Evolutionary conservation across 352 stramenopile genomes (phyloP).

Genomic region (Phytophthora aleatoria): DNA sequence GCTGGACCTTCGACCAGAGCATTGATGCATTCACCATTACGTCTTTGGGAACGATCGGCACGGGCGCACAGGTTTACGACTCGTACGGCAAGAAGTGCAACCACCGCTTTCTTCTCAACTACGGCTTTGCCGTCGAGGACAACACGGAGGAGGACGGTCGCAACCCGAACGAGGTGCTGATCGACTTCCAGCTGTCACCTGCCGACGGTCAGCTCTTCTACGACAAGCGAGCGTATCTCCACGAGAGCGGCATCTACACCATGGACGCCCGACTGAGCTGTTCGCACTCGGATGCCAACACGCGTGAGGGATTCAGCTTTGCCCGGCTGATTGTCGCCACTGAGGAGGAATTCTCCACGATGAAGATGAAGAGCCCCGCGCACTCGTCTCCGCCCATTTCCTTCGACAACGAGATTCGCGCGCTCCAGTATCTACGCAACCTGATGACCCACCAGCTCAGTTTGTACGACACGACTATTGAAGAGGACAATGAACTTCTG

Average conservation of each 20-base stretch:
- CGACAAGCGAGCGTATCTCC: constrained; percentile 83
- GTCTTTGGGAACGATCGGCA: constrained; percentile 77
- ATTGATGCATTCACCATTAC: constrained; percentile 91
- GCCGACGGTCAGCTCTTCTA: constrained; percentile 79
- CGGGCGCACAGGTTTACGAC: constrained; percentile 97
- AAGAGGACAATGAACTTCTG: constrained; percentile 86
- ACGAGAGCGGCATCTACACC: constrained; percentile 87
- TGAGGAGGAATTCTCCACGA: constrained; percentile 82
- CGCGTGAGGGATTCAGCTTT: constrained; percentile 87
- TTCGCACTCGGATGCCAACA: constrained; percentile 86
- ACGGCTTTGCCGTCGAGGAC: constrained; percentile 99
- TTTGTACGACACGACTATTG: constrained; percentile 86
- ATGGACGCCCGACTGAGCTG: constrained; percentile 88
- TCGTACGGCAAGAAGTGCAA: constrained; percentile 99
- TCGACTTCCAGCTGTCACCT: constrained; percentile 75
- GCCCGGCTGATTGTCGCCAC: constrained; percentile 83
- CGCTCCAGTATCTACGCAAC: constrained; percentile 68
- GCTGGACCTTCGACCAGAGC: constrained; percentile 89
- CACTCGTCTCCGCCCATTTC: constrained; percentile 83
- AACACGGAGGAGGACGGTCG: constrained; percentile 98
- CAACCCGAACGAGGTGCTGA: constrained; percentile 98
- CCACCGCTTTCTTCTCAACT: constrained; percentile 99
- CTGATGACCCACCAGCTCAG: constrained; percentile 85
- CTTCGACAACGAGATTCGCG: constrained; percentile 85
- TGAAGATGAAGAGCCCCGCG: constrained; percentile 81